Conservation (phyloP, 768 basidiomycete genomes). For the Hebeloma cylindrosporum region DNA sequence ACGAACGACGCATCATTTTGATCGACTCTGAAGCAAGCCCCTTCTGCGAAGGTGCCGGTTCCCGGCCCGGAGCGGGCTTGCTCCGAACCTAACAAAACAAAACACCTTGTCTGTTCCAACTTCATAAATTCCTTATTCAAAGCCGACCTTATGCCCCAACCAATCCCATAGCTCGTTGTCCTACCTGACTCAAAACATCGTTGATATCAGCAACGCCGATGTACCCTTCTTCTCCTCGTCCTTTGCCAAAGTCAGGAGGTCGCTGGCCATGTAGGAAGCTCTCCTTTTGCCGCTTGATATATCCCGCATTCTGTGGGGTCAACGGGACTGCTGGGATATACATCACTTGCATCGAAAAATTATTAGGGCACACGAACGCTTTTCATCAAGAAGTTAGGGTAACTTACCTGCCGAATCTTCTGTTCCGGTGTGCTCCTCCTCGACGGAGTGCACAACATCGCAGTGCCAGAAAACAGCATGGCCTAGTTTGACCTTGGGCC, state of each 20-base stretch:
- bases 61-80: too few species aligned
- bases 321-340: constrained; percentile 75
- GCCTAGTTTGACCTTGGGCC: constrained; percentile 71
- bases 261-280: constrained; percentile 58
- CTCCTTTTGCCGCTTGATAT: constrained; percentile 61
- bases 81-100: too few species aligned
- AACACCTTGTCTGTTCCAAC: too few species aligned
- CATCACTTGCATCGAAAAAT: constrained; percentile 48
- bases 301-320: constrained; percentile 59
- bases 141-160: too few species aligned
- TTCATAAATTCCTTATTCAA: too few species aligned
- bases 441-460: constrained; percentile 51
- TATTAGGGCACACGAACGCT: neutral
- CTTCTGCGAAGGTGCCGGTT: too few species aligned
- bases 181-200: constrained; percentile 37
- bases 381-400: neutral
- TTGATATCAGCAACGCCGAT: constrained; percentile 35
- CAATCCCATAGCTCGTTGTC: constrained; percentile 43
- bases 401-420: constrained; percentile 54
- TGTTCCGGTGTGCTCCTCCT: constrained; percentile 50
- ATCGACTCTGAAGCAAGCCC: too few species aligned
- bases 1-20: too few species aligned
- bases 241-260: constrained; percentile 70
- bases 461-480: constrained; percentile 83
- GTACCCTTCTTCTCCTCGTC: constrained; percentile 36